Base-by-base conservation (phyloP, 257 asterid species). In the Striga asiatica region DNA sequence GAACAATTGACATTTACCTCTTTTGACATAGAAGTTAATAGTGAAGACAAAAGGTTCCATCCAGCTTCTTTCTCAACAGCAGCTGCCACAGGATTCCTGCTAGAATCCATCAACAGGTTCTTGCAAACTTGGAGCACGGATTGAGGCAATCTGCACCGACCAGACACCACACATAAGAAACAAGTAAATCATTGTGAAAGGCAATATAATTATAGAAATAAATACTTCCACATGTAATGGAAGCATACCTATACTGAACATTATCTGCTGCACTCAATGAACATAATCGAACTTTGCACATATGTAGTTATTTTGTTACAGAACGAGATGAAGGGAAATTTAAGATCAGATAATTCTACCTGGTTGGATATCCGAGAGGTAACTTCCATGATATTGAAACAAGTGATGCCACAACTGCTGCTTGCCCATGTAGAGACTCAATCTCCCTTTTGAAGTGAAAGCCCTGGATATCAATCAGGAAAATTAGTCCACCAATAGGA, bases 311-410 rank as follows among this genome's bases (percentile, higher is more conserved):
- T 43, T 35, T 34, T 24, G 49, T 6, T 27, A 48, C 46, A 29
- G 43, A 54, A 56, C 28, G 42, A 46, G 31, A 48, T 28, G 45
- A 21, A 6, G 28, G 27, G 21, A 23, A 57, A 56, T 32, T 50
- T 38, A 28, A 65, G 56, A 59, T 31, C 38, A 39, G 8, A 5
- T 20, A 41, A 58, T 66, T 69, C 60, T 68, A 92, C 99, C 95
- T 83, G 71, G 89, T 69, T 54, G 99, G 99, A 73, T 92, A 92
- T 69, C 99, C 99, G 65, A 92, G 94, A 43, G 95, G 99, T 59
- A 88, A 78, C 71, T 75, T 84, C 29, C 69, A 89, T 20, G 99
- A 92, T 64, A 83, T 72, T 56, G 99, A 84, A 71, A 92, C 91
- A 48, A 92, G 59, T 54, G 99, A 76, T 29, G 99, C 99, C 78